Conservation (phyloP, 345 rosid genomes). For the Camelina neglecta region DNA sequence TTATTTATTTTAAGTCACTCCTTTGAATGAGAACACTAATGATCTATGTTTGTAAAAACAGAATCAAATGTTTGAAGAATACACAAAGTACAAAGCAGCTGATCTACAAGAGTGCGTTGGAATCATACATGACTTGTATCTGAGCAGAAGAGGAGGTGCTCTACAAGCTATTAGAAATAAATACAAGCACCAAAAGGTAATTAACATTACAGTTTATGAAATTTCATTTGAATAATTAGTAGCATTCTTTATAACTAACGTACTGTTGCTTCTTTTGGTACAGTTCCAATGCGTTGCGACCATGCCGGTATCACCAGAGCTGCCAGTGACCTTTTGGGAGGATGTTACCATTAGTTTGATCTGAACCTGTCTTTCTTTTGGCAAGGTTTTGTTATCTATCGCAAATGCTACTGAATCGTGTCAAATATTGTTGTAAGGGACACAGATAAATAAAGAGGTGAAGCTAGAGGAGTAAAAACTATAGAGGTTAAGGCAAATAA, state of each 20-base stretch:
- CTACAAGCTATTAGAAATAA: conserved; percentile 72
- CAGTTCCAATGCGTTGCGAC: conserved; percentile 76
- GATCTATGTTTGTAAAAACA: conserved; percentile 29
- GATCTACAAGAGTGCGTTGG: conserved; percentile 47
- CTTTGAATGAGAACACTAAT: conserved; percentile 1
- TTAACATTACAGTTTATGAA: not conserved
- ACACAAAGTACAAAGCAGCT: conserved; percentile 56
- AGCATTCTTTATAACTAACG: not conserved
- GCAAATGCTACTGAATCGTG: conserved; percentile 1
- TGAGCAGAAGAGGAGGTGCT: conserved; percentile 46
- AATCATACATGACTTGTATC: conserved; percentile 40
- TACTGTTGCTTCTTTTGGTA: conserved; percentile 16
- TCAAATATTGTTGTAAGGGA: not conserved
- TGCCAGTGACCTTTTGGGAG: conserved; percentile 55
- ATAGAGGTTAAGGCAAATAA: conserved; percentile 7
- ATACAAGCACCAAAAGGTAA: conserved; percentile 78
- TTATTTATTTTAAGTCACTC: not conserved
- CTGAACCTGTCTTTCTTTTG: not conserved
- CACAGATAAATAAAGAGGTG: not conserved
- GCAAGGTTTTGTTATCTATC: not conserved
- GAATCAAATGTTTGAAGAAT: conserved; percentile 50
- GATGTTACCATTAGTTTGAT: conserved; percentile 40
- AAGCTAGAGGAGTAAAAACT: conserved; percentile 25
- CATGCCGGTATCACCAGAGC: conserved; percentile 61
- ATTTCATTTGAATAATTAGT: not conserved